Percentiles rank a stretch among this genome's conserved stretches.
These are phyloP conservation scores for Penicillium simplicissimum DNA, from an alignment of 495 filamentous ascomycete genomes.

Conservation along the genomic window DNA sequence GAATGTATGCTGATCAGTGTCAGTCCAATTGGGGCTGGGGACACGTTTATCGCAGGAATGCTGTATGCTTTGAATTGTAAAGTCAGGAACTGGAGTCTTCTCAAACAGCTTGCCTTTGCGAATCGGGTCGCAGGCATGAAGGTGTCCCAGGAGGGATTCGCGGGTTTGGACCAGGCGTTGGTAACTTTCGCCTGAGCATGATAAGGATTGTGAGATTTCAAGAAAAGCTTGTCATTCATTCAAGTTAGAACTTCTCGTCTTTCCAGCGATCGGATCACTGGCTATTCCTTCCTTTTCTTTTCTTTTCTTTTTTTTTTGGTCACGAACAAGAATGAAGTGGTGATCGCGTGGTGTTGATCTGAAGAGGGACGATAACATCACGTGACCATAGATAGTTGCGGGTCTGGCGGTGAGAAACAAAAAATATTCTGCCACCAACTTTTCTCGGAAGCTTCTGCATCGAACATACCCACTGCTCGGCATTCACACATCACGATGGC, in stretches of 20 bases:
- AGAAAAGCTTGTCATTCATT: no score
- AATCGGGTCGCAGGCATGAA: conserved; percentile 68
- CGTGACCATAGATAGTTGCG: conserved; percentile 21
- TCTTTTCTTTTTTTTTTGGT: not conserved
- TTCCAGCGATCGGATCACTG: no score
- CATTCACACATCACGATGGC: conserved; percentile 63
- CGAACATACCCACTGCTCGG: conserved; percentile 10
- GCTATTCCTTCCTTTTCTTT: not conserved
- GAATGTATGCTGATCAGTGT: conserved; percentile 17
- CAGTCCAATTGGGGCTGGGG: conserved; percentile 70
- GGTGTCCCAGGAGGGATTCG: conserved; percentile 65
- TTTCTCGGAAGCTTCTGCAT: conserved; percentile 31
- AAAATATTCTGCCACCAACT: conserved; percentile 48
- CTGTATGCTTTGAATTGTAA: conserved; percentile 60
- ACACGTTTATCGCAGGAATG: conserved; percentile 75
- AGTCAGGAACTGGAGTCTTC: conserved; percentile 50
- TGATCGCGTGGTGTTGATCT: not conserved
- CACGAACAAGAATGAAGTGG: not conserved
- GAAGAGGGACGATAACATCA: conserved; percentile 15
- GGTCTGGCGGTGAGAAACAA: conserved; percentile 35
- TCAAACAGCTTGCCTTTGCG: conserved; percentile 58
- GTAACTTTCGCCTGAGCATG: not conserved
- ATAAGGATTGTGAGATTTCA: not conserved
- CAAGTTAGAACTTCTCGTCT: no score
- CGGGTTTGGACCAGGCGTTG: conserved; percentile 46